A percentile compares a stretch with the other conserved stretches of the same genome.
These are phyloP conservation scores for Ceratobasidium papillatum DNA, from an alignment of 1,284 basidiomycete genomes.

Conservation along the genomic window DNA sequence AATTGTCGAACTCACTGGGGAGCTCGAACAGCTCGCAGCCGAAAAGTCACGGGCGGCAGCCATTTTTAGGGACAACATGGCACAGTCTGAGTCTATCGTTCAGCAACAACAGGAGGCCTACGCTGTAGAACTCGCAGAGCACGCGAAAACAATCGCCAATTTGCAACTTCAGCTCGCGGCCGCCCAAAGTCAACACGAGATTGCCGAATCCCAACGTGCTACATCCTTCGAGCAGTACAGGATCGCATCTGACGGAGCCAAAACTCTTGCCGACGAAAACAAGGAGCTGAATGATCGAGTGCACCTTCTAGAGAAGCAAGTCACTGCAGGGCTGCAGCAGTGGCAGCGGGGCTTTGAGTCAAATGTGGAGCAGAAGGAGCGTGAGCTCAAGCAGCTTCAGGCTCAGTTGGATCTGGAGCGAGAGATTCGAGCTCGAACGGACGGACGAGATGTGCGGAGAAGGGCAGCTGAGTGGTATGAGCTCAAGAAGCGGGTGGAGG, in stretches of 20 bases:
- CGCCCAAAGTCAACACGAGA: constrained; percentile 21
- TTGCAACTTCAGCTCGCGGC: constrained; percentile 8
- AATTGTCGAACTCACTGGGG: neutral
- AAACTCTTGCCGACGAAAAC: constrained; percentile 15
- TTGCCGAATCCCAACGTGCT: constrained; percentile 19
- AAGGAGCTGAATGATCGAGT: neutral
- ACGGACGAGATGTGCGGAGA: constrained; percentile 12
- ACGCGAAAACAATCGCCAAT: constrained; percentile 1
- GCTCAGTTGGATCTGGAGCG: constrained; percentile 12
- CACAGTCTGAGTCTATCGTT: neutral
- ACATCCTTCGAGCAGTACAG: constrained; percentile 9
- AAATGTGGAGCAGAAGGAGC: neutral
- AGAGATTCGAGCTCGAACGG: constrained; percentile 19
- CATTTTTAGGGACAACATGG: neutral
- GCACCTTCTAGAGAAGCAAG: constrained; percentile 1
- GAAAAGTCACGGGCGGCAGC: neutral
- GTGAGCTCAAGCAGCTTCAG: constrained; percentile 7
- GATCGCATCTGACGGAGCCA: constrained; percentile 16
- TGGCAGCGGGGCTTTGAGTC: constrained; percentile 15
- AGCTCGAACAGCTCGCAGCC: neutral
- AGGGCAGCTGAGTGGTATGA: constrained; percentile 36
- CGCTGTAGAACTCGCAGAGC: neutral
- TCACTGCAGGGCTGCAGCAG: constrained; percentile 1
- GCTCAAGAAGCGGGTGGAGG: constrained; percentile 31
- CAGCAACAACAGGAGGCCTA: neutral